Percentiles rank a stretch among this genome's conserved stretches.
Conservation (phyloP, 495 filamentous ascomycete species). For the Poronia punctata region DNA sequence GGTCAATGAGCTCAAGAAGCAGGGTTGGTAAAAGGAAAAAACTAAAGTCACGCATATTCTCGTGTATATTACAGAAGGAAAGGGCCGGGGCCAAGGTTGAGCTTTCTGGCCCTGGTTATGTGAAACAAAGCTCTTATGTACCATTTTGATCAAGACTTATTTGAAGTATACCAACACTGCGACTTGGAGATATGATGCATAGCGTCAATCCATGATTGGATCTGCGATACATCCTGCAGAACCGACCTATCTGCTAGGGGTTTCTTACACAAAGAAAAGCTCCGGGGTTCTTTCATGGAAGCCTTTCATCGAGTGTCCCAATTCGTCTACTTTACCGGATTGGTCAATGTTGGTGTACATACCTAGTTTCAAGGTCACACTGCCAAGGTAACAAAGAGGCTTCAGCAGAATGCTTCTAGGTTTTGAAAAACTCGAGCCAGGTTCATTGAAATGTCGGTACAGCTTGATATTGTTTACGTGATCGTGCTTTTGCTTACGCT, state of each 20-base stretch:
- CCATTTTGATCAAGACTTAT: conserved; percentile 3
- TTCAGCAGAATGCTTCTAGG: background rate
- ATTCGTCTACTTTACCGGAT: background rate
- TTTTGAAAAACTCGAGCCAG: too few species aligned
- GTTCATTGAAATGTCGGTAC: too few species aligned
- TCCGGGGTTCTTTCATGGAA: background rate
- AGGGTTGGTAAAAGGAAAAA: conserved; percentile 66
- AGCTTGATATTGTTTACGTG: too few species aligned
- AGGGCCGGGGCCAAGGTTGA: conserved; percentile 1
- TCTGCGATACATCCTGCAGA: too few species aligned
- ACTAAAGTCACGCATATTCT: background rate
- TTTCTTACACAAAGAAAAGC: too few species aligned
- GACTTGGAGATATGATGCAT: background rate
- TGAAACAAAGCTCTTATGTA: conserved; percentile 12
- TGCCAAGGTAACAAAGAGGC: background rate
- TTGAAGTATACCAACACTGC: background rate
- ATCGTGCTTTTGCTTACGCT: too few species aligned
- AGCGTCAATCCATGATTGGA: background rate
- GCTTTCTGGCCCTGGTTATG: background rate
- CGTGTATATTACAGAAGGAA: conserved; percentile 14
- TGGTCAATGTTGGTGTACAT: background rate
- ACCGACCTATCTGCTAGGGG: too few species aligned
- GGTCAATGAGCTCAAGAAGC: conserved; percentile 58
- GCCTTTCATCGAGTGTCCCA: background rate
- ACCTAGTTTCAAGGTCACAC: too few species aligned